Evolutionary conservation across 2,329 filamentous ascomycete species (phyloP), one percentile per base, ranked within the genome.

Genomic region (Fusarium denticulatum): DNA sequence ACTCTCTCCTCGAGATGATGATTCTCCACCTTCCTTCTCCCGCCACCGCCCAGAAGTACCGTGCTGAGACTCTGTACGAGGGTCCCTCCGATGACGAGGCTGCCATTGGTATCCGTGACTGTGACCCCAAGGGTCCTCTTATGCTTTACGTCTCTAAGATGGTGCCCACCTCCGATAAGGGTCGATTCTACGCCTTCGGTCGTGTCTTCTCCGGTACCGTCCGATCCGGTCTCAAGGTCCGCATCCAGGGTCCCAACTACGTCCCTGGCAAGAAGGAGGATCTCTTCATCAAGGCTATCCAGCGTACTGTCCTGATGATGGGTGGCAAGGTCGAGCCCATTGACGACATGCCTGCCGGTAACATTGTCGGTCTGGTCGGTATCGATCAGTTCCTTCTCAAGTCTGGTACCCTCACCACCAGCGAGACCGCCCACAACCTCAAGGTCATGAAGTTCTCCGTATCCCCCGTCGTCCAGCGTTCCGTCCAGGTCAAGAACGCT

Each of bases 401-500:
- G 93, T 98, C 96, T 85, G 96, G 96, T 93, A 99, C 96, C 82
- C 93, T 99, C 81, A 97, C 95, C 87, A 98, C 96, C 84, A 92
- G 90, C 84, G 96, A 99, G 79, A 97, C 94, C 77, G 96, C 96
- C 84, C 96, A 99, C 93, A 99, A 99, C 93, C 89, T 99, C 82
- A 98, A 98, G 93, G 96, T 99, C 88, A 99, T 99, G 96, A 98
- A 98, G 91, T 99, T 99, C 93, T 99, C 96, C 83, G 96, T 99
- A 85, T 98, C 96, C 71, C 96, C 96, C 81, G 96, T 99, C 88
- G 96, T 99, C 78, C 96, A 93, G 88, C 96, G 96, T 80, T 97
- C 96, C 86, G 96, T 99, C 82, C 94, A 98, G 88, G 96, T 98
- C 90, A 98, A 98, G 94, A 99, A 99, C 88, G 96, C 96, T 82